Evolutionary conservation across 208 protist genomes (phyloP).

Genomic region (Trypanosoma conorhini): DNA sequence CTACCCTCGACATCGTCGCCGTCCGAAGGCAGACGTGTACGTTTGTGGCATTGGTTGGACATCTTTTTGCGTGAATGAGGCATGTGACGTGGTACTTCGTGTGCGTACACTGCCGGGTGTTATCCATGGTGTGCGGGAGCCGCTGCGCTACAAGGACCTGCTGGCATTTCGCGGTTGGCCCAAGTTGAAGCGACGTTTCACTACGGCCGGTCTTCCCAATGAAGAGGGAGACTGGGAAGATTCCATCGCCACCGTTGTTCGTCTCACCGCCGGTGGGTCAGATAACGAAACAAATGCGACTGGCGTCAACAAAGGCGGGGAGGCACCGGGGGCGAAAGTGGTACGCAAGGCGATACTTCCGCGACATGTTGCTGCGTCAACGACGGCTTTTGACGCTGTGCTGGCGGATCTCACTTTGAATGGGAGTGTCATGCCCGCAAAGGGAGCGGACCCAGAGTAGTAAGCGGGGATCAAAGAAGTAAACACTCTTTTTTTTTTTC

Average conservation of each 20-base stretch:
- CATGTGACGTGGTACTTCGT: conserved; percentile 85
- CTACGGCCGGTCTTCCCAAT: conserved; percentile 48
- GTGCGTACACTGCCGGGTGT: conserved; percentile 90
- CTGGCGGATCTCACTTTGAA: conserved; percentile 57
- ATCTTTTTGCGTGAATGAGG: conserved; percentile 81
- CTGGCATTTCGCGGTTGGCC: conserved; percentile 71
- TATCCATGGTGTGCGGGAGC: conserved; percentile 87
- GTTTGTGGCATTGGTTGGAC: conserved; percentile 89
- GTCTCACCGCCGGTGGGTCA: conserved; percentile 38
- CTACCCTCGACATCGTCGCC: conserved; percentile 67
- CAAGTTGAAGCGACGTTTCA: conserved; percentile 75
- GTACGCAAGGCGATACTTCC: conserved; percentile 53
- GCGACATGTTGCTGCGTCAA: conserved; percentile 47
- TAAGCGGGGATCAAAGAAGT: background rate
- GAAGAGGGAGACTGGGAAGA: conserved; percentile 51
- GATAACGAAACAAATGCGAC: background rate
- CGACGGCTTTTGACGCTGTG: conserved; percentile 55
- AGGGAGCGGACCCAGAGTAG: background rate
- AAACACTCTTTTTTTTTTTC: background rate
- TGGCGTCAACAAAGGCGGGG: background rate
- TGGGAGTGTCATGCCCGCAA: conserved; percentile 25
- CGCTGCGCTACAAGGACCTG: conserved; percentile 89
- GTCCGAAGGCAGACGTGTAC: conserved; percentile 90
- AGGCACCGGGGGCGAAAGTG: conserved; percentile 17
- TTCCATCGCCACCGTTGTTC: conserved; percentile 84